Evolutionary conservation across 1,139 yeast species (phyloP), one percentile per base, ranked within the genome.

Genomic region (Pichia sp.): DNA sequence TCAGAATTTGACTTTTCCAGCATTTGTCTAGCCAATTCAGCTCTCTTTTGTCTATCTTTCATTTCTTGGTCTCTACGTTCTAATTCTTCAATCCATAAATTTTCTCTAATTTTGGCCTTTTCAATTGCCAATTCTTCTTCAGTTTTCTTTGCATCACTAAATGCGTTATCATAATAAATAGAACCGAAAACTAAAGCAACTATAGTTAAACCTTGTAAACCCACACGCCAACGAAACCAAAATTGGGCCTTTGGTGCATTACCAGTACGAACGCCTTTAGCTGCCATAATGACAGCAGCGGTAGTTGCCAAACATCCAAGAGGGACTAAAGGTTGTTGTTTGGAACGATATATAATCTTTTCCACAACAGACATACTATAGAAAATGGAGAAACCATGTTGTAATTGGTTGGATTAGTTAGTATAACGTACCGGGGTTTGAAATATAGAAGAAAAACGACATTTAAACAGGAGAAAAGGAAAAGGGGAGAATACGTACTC

Each of bases 141-240:
- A 16, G 78, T 58, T 55, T 74, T 69, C 55, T 72, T 67, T 21
- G 61, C 60, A 8, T 19, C 35, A n/a, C 48, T 47, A 38, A 51
- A 47, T 1, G 54, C 39, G 20, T 58, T 62, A 50, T 79, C 85
- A 60, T 73, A 82, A 49, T 74, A 63, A 55, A 69, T 69, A 2
- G 93, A 88, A 31, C 96, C 96, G 13, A 77, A 78, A 3, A 88
- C 83, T 45, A 88, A 68, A 0, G 96, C 95, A 8, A 78, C 78
- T 41, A 88, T 67, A 0, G 96, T 88, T 44, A 81, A 74, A 11
- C 84, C 84, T 62, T 88, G 97, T 54, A 87, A 72, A 1, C 78
- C 94, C 37, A 88, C 89, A 68, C 96, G 81, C 76, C 88, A 86
- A 53, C 91, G 74, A 68, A 86, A 88, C 77, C 86, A 88, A 42